These are phyloP conservation scores for Pycnococcus provasolii DNA, from an alignment of 139 green algal genomes.

Conservation along the genomic window DNA sequence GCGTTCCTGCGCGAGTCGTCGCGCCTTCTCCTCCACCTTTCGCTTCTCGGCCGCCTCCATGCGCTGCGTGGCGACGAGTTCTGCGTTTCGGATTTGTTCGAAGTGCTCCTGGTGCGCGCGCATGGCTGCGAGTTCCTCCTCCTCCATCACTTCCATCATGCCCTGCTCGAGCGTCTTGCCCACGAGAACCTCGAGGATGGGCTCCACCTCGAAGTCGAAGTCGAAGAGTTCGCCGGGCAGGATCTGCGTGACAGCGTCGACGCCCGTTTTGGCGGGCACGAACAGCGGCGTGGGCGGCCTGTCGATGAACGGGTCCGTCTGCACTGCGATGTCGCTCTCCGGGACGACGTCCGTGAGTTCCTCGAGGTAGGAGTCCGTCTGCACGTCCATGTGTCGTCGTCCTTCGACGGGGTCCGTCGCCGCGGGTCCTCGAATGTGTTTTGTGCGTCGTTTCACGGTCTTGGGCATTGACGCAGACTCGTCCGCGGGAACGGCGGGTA, in stretches of 20 bases:
- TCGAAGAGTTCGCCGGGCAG: constrained; percentile 74
- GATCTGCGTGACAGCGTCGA: constrained; percentile 61
- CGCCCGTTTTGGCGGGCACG: constrained; percentile 61
- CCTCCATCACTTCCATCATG: constrained; percentile 77
- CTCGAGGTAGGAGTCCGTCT: constrained; percentile 72
- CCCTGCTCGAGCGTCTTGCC: constrained; percentile 79
- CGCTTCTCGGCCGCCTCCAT: constrained; percentile 71
- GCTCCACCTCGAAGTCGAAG: constrained; percentile 85
- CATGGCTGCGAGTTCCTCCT: constrained; percentile 75
- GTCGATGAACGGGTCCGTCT: constrained; percentile 75
- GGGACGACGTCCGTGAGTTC: constrained; percentile 66
- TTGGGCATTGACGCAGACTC: background rate
- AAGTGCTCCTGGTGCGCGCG: constrained; percentile 47
- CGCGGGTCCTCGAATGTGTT: constrained; percentile 38
- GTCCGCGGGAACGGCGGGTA: constrained; percentile 41
- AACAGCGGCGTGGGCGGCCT: constrained; percentile 65
- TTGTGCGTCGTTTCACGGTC: background rate
- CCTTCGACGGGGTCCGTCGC: constrained; percentile 52
- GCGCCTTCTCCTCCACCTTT: constrained; percentile 69
- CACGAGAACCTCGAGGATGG: constrained; percentile 70
- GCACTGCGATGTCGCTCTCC: constrained; percentile 55
- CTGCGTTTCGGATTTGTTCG: constrained; percentile 55
- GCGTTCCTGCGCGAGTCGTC: constrained; percentile 52
- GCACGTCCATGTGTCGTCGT: constrained; percentile 59
- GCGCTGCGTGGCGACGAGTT: constrained; percentile 66